These are phyloP conservation scores for Blastocystis sp. DNA, from an alignment of 352 stramenopile genomes.

Conservation along the genomic window DNA sequence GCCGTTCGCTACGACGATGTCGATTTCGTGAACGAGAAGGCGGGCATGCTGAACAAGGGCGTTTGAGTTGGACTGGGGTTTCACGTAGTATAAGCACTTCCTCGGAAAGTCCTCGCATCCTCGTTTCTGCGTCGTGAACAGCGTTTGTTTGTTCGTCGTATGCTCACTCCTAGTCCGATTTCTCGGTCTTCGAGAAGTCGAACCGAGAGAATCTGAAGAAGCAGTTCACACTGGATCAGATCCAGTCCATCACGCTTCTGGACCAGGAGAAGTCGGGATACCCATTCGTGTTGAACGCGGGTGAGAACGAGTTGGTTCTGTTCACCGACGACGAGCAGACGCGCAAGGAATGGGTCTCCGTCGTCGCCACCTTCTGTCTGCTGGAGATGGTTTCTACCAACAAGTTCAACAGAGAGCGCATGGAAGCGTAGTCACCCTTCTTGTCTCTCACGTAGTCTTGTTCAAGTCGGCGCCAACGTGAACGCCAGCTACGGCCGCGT, in stretches of 20 bases:
- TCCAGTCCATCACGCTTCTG: background rate
- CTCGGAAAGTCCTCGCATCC: background rate
- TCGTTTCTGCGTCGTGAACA: conserved; percentile 48
- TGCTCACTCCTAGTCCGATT: background rate
- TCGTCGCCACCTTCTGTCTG: conserved; percentile 13
- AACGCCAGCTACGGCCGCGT: conserved; percentile 1
- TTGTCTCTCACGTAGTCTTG: background rate
- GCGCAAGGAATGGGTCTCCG: conserved; percentile 16
- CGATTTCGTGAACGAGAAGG: conserved; percentile 25
- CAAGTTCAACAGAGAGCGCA: background rate
- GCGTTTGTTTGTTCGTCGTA: background rate
- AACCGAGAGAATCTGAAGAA: background rate
- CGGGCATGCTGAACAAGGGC: background rate
- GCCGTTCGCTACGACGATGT: conserved; percentile 9
- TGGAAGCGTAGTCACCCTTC: background rate
- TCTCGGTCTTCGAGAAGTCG: conserved; percentile 16
- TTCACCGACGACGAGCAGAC: background rate
- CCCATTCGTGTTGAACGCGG: background rate
- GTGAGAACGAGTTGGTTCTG: background rate
- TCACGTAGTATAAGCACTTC: conserved; percentile 5
- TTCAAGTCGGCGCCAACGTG: background rate
- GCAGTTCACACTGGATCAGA: background rate
- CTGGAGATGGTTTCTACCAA: background rate
- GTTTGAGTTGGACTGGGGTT: background rate
- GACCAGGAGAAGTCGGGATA: background rate